A percentile compares a stretch with the other conserved stretches of the same genome.
phyloP scores from a whole-genome alignment of 441 rosid species.

The Populus hybrid region DNA sequence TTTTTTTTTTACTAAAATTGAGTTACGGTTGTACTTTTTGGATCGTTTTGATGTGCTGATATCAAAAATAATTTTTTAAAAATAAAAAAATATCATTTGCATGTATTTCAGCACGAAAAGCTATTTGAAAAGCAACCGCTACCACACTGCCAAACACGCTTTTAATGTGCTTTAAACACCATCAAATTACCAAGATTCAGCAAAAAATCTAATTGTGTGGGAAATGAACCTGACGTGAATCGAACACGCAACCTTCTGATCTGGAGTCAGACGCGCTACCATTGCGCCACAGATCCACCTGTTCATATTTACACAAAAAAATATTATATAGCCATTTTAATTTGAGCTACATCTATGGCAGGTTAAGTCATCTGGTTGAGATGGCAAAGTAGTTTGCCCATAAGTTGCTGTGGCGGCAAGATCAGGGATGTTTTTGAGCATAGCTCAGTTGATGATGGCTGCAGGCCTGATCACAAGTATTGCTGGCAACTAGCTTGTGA shows the following conservation, averaged over 20 bases:
- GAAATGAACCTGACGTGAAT: conserved; percentile 77
- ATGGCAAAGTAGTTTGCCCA: conserved; percentile 10
- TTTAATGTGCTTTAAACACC: no score
- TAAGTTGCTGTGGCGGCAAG: conserved; percentile 15
- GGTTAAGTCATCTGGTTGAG: conserved; percentile 11
- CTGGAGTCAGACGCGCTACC: conserved; percentile 99
- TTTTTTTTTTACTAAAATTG: no score
- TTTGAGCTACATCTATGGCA: no score
- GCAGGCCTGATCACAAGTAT: conserved; percentile 9
- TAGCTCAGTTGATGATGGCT: conserved; percentile 21
- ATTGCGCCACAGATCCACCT: conserved; percentile 87
- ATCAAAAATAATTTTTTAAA: no score
- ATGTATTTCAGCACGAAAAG: no score
- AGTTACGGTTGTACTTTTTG: no score
- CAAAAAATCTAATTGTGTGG: no score
- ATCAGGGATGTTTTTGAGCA: conserved; percentile 8
- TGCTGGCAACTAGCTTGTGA: conserved; percentile 9
- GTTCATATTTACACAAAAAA: fast-evolving
- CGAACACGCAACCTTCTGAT: conserved; percentile 98
- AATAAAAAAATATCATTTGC: no score
- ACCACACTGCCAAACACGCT: no score
- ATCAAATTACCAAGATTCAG: no score
- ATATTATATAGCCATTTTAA: fast-evolving
- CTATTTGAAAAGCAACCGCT: no score
- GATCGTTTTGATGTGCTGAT: no score